phyloP scores from a whole-genome alignment of 345 rosid genomes.

The Ceriops decandra region DNA sequence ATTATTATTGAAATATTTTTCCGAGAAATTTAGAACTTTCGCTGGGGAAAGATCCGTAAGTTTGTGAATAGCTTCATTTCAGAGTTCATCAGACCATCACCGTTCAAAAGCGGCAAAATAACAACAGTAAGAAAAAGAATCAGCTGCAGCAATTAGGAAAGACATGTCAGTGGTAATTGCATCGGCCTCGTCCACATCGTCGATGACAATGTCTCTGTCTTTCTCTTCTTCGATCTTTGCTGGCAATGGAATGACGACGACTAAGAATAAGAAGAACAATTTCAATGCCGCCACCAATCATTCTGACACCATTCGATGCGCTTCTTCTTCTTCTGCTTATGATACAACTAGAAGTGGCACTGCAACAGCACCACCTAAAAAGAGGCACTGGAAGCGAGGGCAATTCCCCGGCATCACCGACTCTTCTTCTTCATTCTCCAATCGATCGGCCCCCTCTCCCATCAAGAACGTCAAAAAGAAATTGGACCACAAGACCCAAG shows the following conservation, averaged over 20 bases:
- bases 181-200: not conserved
- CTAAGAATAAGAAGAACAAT: too few species aligned
- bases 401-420: slow-evolving; percentile 69
- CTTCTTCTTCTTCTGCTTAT: slow-evolving; percentile 26
- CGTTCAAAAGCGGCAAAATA: too few species aligned
- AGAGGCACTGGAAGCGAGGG: slow-evolving; percentile 70
- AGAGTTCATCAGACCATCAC: too few species aligned
- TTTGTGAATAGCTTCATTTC: too few species aligned
- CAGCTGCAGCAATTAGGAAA: too few species aligned
- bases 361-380: slow-evolving; percentile 22
- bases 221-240: slow-evolving; percentile 36
- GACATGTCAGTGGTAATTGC: not conserved
- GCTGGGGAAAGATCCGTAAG: too few species aligned
- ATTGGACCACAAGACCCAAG: slow-evolving; percentile 50
- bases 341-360: not conserved
- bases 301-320: not conserved
- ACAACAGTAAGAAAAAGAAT: too few species aligned
- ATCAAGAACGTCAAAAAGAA: slow-evolving; percentile 78
- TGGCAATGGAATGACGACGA: too few species aligned
- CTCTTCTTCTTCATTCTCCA: slow-evolving; percentile 20
- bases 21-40: too few species aligned
- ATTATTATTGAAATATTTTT: too few species aligned
- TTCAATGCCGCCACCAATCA: too few species aligned
- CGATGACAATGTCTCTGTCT: slow-evolving; percentile 41
- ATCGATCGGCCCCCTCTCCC: slow-evolving; percentile 36